Evolutionary conservation across 345 rosid genomes (phyloP).

Genomic region (Eucalyptus curtisii): DNA sequence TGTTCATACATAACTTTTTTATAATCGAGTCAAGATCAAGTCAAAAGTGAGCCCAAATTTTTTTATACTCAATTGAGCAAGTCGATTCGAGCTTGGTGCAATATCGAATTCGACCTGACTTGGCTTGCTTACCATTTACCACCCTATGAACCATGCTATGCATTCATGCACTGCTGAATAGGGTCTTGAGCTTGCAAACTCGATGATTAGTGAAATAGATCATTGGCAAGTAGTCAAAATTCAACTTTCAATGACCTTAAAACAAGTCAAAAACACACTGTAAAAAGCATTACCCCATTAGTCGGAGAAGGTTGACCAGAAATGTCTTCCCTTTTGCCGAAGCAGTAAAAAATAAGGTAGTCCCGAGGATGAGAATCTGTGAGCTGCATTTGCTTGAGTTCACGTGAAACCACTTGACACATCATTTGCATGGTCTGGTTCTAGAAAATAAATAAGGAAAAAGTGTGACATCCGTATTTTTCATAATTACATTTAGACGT

Average conservation of each 20-base stretch:
- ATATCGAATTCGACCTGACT: neutral
- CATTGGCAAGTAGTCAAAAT: too few relatives aligned
- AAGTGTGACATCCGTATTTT: neutral
- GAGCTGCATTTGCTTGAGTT: slow-evolving; percentile 33
- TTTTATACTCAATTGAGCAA: neutral
- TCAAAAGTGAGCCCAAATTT: neutral
- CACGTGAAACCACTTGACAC: slow-evolving; percentile 50
- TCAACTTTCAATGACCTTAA: neutral
- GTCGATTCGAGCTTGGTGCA: neutral
- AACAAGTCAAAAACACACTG: neutral
- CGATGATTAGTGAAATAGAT: neutral
- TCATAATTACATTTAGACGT: too few relatives aligned
- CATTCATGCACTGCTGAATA: neutral
- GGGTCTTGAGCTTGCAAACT: too few relatives aligned
- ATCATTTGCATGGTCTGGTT: slow-evolving; percentile 88
- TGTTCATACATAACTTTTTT: neutral
- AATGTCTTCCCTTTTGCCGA: slow-evolving; percentile 56
- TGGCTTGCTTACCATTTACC: neutral
- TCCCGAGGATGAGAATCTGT: slow-evolving; percentile 61
- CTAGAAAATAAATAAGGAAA: slow-evolving; percentile 18
- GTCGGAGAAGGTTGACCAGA: neutral
- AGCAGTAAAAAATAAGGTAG: slow-evolving; percentile 87
- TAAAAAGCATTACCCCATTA: slow-evolving; percentile 24
- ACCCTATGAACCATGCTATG: neutral
- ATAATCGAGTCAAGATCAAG: neutral